Evolutionary conservation across 345 rosid species (phyloP).

Genomic region (Triadica sebifera): DNA sequence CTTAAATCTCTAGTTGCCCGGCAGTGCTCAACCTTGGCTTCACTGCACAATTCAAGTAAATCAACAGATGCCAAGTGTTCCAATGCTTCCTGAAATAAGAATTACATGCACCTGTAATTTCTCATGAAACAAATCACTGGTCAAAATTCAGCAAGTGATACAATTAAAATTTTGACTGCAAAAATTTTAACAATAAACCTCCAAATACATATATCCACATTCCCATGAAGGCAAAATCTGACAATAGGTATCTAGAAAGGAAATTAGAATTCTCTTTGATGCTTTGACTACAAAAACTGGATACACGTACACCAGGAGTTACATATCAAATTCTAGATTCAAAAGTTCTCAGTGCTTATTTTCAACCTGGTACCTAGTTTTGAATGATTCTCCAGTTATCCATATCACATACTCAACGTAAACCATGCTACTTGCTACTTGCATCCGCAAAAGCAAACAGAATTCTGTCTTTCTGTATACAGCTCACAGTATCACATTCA

Average conservation of each 20-base stretch:
- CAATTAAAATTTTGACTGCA: background rate
- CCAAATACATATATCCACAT: background rate
- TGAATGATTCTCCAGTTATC: no score
- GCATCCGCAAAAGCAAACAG: no score
- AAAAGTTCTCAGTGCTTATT: no score
- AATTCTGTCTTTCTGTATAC: no score
- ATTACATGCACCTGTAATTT: background rate
- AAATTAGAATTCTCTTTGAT: background rate
- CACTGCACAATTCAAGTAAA: constrained; percentile 68
- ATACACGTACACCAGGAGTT: no score
- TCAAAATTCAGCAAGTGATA: background rate
- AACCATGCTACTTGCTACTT: no score
- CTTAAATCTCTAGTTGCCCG: constrained; percentile 91
- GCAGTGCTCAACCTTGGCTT: constrained; percentile 83
- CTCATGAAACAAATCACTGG: background rate
- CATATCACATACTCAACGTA: no score
- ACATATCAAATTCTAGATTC: no score
- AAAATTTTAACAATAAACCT: background rate
- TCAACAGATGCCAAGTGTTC: constrained; percentile 73
- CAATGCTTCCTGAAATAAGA: constrained; percentile 71
- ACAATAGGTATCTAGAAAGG: background rate
- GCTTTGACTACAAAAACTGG: background rate
- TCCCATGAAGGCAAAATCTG: background rate
- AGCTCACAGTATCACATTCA: background rate
- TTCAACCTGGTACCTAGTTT: no score